Conservation (phyloP, 768 basidiomycete species). For the Pleurotus platypus region DNA sequence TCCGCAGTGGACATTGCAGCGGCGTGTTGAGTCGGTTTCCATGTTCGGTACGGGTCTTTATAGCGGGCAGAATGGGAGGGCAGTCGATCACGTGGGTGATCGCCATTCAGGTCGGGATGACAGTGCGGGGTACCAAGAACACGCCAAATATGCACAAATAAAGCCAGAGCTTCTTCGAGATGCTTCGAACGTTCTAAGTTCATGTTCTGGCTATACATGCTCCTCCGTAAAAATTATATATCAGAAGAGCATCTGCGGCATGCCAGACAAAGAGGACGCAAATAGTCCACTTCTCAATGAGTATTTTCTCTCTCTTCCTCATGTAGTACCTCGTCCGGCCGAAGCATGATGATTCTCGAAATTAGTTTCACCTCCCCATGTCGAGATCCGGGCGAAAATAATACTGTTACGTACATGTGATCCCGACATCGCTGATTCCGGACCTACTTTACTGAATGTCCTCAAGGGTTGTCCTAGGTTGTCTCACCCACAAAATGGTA, state of each 20-base stretch:
- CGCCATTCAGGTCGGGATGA: not conserved
- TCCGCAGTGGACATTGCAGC: conserved; percentile 1
- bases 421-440: conserved; percentile 5
- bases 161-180: not conserved
- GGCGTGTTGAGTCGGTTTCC: not conserved
- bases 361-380: not conserved
- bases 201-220: not conserved
- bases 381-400: conserved; percentile 6
- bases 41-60: conserved; percentile 5
- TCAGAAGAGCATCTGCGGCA: not conserved
- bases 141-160: not conserved
- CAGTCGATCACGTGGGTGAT: conserved; percentile 5
- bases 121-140: conserved; percentile 5
- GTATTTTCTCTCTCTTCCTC: no score
- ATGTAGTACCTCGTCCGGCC: not conserved
- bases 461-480: not conserved
- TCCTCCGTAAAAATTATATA: not conserved
- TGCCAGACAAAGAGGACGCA: no score
- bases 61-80: not conserved
- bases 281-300: no score
- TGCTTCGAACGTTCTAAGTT: conserved; percentile 1
- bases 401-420: conserved; percentile 8
- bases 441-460: conserved; percentile 1
- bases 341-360: not conserved
- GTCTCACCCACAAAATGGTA: not conserved